Percentiles rank a stretch among this genome's conserved stretches.
Conservation (phyloP, 306 rosid species). For the Ormosia emarginata region DNA sequence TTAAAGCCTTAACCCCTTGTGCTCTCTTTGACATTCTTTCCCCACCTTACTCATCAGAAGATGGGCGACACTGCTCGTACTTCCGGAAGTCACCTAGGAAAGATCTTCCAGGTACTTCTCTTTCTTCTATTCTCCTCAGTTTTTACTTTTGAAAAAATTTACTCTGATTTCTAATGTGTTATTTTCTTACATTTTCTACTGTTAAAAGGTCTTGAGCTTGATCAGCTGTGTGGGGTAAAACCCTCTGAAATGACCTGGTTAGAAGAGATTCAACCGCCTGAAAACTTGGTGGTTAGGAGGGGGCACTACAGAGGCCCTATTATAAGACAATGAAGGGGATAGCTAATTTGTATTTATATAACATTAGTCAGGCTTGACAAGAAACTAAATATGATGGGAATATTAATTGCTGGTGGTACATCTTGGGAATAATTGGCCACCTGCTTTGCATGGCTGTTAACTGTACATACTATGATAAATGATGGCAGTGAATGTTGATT, state of each 20-base stretch:
- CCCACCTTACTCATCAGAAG: conserved; percentile 42
- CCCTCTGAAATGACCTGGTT: conserved; percentile 38
- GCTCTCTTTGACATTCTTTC: conserved; percentile 49
- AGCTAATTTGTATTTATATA: neutral
- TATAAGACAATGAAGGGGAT: conserved; percentile 27
- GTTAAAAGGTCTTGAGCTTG: conserved; percentile 21
- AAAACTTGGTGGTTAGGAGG: conserved; percentile 27
- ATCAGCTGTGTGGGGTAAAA: conserved; percentile 5
- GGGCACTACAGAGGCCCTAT: conserved; percentile 42
- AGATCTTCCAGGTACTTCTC: conserved; percentile 35
- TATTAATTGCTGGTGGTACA: neutral
- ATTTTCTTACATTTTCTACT: neutral
- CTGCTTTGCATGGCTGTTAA: conserved; percentile 17
- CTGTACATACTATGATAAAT: conserved; percentile 22
- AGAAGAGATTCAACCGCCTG: conserved; percentile 38
- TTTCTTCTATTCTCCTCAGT: neutral
- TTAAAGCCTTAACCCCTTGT: conserved; percentile 39
- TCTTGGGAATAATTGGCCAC: conserved; percentile 12
- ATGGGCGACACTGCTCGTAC: conserved; percentile 44
- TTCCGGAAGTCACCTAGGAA: conserved; percentile 20
- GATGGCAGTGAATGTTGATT: conserved; percentile 17
- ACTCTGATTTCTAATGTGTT: neutral
- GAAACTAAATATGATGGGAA: conserved; percentile 5
- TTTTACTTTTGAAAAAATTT: too few relatives aligned
- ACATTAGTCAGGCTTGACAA: conserved; percentile 16